Conservation (phyloP, 805 yeast species). For the Clavispora fructus region DNA sequence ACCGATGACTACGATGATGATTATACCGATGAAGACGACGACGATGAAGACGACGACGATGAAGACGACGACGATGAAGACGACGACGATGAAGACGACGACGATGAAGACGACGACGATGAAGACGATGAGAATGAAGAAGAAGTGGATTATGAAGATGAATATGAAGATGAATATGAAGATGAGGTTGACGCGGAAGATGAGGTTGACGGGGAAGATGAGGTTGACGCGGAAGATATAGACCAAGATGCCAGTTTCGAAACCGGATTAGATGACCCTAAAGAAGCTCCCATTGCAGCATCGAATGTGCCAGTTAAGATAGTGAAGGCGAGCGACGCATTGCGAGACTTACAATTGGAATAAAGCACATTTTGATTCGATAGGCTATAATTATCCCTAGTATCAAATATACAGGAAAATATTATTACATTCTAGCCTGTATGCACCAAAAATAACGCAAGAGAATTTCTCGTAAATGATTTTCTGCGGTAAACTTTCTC, state of each 20-base stretch:
- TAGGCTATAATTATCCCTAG: too few species aligned
- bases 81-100: conserved; percentile 4
- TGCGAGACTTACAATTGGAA: neutral
- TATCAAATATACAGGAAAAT: too few species aligned
- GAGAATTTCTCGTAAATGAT: too few species aligned
- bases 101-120: conserved; percentile 5
- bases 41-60: conserved; percentile 7
- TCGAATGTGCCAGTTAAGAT: neutral
- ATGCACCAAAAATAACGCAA: too few species aligned
- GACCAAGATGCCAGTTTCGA: conserved; percentile 3
- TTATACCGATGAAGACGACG: conserved; percentile 5
- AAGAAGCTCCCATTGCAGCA: neutral
- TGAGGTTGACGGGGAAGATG: conserved; percentile 7
- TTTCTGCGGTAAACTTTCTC: too few species aligned
- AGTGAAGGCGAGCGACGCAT: neutral
- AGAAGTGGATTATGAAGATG: conserved; percentile 7
- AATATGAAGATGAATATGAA: conserved; percentile 7
- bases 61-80: conserved; percentile 6
- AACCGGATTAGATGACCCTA: conserved; percentile 1
- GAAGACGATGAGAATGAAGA: conserved; percentile 9
- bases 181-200: conserved; percentile 6
- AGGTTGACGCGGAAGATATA: conserved; percentile 5
- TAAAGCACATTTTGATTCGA: too few species aligned
- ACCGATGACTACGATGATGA: conserved; percentile 5
- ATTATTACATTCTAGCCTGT: too few species aligned